Evolutionary conservation across 768 basidiomycete species (phyloP), one percentile per base, ranked within the genome.

Genomic region (Rubroboletus pulcherrimus): DNA sequence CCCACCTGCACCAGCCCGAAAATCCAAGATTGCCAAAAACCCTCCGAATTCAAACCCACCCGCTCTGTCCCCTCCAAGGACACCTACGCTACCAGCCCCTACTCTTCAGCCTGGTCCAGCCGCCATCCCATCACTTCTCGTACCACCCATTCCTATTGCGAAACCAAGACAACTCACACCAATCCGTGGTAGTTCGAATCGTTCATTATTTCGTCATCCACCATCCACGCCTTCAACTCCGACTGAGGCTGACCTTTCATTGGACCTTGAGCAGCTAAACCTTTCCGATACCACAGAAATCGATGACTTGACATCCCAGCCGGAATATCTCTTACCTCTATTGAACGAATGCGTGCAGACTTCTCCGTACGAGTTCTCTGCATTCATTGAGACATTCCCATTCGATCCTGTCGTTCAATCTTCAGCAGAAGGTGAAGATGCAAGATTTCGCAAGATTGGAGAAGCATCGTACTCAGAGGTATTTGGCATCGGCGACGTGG

Each of bases 391-490:
- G 60, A 82, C 83, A 21, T 93, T 93, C 64, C 89, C 87, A 10
- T 82, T 80, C 58, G 90, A 91, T 63, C 80, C 84, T 3, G 76
- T 89, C 51, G 79, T 89, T n/a, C 73, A 67, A 44, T 69, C 71
- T 41, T 64, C 66, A 10, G 58, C 61, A 31, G 61, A 64, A 35
- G 63, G 56, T 62, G 72, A 61, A 61, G 60, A 73, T 57, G 56
- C 71, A 24, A 70, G 53, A 7, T 93, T 93, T 71, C 77, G 73
- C 61, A 99, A 99, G 72, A 86, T 98, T 44, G 96, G 96, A 40
- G 97, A 99, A 74, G 97, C 97, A 7, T 92, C 90, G 47, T 99
- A 89, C 71, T 96, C 93, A 0, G 97, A 99, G 67, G 97, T 99
- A 30, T 99, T 92, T 70, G 89, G 89, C 8, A 87, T 94, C 49